Evolutionary conservation across 768 basidiomycete genomes (phyloP).

Genomic region (Boletus fagicola): DNA sequence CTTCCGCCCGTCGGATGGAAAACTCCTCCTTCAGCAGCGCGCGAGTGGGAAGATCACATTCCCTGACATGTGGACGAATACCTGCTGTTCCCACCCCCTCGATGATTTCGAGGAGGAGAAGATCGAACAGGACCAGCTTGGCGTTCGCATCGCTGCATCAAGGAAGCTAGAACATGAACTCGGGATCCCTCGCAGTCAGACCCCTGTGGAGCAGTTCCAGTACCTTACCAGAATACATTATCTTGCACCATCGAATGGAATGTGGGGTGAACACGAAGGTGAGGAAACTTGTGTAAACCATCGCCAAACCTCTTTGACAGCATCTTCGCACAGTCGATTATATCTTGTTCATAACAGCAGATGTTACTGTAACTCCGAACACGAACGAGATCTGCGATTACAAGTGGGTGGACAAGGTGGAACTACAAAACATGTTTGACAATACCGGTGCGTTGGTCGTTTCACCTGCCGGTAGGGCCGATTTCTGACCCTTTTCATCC

Average conservation of each 20-base stretch:
- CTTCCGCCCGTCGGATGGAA: conserved; percentile 92
- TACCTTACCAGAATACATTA: conserved; percentile 98
- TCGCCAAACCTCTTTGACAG: conserved; percentile 4
- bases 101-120: conserved; percentile 88
- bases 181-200: conserved; percentile 79
- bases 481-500: conserved; percentile 1
- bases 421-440: conserved; percentile 89
- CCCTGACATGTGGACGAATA: conserved; percentile 99
- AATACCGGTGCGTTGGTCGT: conserved; percentile 53
- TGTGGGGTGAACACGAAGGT: conserved; percentile 99
- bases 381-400: conserved; percentile 87
- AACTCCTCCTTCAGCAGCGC: conserved; percentile 89
- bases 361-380: conserved; percentile 82
- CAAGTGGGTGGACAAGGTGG: conserved; percentile 88
- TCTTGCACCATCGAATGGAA: conserved; percentile 85
- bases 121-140: conserved; percentile 70
- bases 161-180: conserved; percentile 96
- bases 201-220: conserved; percentile 82
- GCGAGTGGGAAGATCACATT: conserved; percentile 99
- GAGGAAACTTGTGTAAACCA: conserved; percentile 15
- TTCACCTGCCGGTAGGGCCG: conserved; percentile 1
- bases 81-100: conserved; percentile 96
- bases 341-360: conserved; percentile 89
- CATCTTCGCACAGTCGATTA: conserved; percentile 77
- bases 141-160: conserved; percentile 87